Conservation (phyloP, 371 early-diverging fungal species). For the Choanephora cucurbitarum region DNA sequence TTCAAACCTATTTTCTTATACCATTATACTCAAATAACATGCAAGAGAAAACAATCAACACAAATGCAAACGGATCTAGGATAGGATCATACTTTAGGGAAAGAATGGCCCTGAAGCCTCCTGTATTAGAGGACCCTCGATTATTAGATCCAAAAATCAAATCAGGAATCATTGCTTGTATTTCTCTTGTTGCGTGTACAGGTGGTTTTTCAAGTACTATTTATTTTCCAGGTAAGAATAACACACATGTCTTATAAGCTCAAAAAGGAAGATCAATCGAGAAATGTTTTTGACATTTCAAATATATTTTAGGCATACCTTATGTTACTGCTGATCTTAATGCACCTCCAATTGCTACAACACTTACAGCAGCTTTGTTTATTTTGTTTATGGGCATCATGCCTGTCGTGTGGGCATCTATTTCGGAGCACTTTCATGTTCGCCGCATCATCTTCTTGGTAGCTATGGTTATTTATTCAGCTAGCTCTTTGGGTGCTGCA, state of each 20-base stretch:
- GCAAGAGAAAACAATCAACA: neutral
- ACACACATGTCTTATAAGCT: neutral
- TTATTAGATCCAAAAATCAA: conserved; percentile 4
- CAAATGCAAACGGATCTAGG: too few species aligned
- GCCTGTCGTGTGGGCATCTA: conserved; percentile 62
- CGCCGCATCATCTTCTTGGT: conserved; percentile 44
- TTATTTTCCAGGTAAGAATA: conserved; percentile 23
- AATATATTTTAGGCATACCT: conserved; percentile 40
- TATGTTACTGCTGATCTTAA: conserved; percentile 46
- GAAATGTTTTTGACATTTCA: too few species aligned
- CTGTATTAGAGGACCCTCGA: conserved; percentile 17
- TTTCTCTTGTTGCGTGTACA: conserved; percentile 10
- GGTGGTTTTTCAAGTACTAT: conserved; percentile 23
- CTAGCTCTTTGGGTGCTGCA: conserved; percentile 66
- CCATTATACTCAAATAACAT: too few species aligned
- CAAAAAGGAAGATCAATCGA: too few species aligned
- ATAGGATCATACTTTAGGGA: conserved; percentile 4
- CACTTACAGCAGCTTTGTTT: conserved; percentile 55
- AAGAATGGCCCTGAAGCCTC: conserved; percentile 7
- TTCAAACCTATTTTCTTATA: too few species aligned
- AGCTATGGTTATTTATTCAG: conserved; percentile 56
- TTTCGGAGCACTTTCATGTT: conserved; percentile 59
- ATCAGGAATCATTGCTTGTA: conserved; percentile 7
- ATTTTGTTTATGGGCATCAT: conserved; percentile 57
- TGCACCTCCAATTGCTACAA: conserved; percentile 46